These are phyloP conservation scores for Puccinia novopanici DNA, from an alignment of 1,284 basidiomycete species.

Conservation along the genomic window DNA sequence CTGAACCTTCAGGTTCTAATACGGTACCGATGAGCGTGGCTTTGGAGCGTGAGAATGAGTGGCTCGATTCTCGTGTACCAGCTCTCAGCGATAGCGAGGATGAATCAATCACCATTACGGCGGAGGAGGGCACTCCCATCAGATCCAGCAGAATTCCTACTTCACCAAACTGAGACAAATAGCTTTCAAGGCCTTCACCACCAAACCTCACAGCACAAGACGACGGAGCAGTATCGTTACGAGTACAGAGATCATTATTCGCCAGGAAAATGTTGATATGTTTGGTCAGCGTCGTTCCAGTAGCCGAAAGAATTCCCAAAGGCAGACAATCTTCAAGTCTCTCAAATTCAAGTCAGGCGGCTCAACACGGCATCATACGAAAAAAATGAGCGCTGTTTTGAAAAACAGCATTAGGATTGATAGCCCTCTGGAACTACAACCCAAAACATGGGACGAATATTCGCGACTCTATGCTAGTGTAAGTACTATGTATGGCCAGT, in stretches of 20 bases:
- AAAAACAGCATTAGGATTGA: constrained; percentile 51
- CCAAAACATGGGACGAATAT: constrained; percentile 55
- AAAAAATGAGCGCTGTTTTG: constrained; percentile 38
- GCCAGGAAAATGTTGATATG: neutral
- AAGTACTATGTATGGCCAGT: constrained; percentile 19
- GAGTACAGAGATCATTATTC: constrained; percentile 35
- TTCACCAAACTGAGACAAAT: constrained; percentile 37
- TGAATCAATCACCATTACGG: neutral
- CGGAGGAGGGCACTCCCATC: neutral
- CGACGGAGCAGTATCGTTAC: constrained; percentile 3
- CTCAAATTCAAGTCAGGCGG: constrained; percentile 17
- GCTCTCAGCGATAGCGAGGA: constrained; percentile 41
- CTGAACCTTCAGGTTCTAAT: neutral
- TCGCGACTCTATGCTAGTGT: constrained; percentile 53
- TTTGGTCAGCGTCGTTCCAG: neutral
- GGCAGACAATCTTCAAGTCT: constrained; percentile 37
- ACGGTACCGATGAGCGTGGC: neutral
- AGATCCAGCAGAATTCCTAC: neutral
- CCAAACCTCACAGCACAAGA: constrained; percentile 6
- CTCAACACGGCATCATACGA: constrained; percentile 7
- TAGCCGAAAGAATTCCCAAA: neutral
- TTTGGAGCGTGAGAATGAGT: neutral
- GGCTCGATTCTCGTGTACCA: constrained; percentile 22
- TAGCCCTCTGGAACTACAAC: constrained; percentile 53
- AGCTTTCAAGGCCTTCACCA: constrained; percentile 35